These are phyloP conservation scores for Globisporangium acanthophoron DNA, from an alignment of 352 stramenopile genomes.

Conservation along the genomic window DNA sequence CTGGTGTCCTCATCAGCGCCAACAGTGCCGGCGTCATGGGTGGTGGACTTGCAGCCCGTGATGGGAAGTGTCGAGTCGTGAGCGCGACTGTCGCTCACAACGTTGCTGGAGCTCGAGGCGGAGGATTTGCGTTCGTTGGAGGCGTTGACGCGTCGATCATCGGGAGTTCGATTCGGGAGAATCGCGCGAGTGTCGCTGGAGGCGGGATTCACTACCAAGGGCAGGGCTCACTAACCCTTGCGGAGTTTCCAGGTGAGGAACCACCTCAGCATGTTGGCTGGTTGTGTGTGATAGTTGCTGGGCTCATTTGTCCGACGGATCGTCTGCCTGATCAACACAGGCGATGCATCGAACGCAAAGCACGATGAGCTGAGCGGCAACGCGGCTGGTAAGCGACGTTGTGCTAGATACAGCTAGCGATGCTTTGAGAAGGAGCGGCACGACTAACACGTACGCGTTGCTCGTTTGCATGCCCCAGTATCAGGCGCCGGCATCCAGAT, in stretches of 20 bases:
- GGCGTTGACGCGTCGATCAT: neutral
- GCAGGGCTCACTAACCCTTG: neutral
- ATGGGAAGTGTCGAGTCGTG: neutral
- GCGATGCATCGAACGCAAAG: neutral
- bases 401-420: neutral
- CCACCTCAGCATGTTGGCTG: no score
- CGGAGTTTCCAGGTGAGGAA: neutral
- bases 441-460: neutral
- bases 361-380: constrained; percentile 13
- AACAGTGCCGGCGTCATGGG: constrained; percentile 7
- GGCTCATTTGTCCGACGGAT: neutral
- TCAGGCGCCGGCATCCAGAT: constrained; percentile 29
- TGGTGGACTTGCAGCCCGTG: neutral
- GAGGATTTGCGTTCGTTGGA: constrained; percentile 4
- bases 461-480: constrained; percentile 5
- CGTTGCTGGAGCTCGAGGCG: constrained; percentile 1
- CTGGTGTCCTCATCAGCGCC: neutral
- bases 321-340: no score
- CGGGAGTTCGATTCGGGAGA: neutral
- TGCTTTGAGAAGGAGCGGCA: neutral
- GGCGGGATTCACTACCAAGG: constrained; percentile 8
- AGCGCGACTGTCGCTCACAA: constrained; percentile 3
- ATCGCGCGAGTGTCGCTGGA: constrained; percentile 1
- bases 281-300: neutral
- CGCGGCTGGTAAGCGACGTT: constrained; percentile 18